These are phyloP conservation scores for Colletotrichum spinosum DNA, from an alignment of 2,329 filamentous ascomycete genomes.

Conservation along the genomic window DNA sequence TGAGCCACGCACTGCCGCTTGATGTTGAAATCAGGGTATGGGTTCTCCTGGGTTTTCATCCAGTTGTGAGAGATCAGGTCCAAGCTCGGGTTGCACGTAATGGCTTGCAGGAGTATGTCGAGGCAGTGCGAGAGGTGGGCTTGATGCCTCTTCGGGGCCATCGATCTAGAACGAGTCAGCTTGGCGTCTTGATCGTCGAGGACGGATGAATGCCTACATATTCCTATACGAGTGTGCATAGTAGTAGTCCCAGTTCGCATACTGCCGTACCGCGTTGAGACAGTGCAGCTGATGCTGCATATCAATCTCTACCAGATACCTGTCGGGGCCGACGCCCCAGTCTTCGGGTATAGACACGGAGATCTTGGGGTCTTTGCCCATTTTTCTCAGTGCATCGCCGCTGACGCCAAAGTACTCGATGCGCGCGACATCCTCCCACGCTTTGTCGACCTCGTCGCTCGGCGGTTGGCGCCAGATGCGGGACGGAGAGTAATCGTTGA, in stretches of 20 bases:
- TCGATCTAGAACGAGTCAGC: not conserved
- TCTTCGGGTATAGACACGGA: constrained; percentile 31
- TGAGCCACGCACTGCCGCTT: constrained; percentile 31
- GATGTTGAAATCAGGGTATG: constrained; percentile 33
- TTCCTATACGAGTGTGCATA: constrained; percentile 19
- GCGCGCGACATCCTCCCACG: constrained; percentile 37
- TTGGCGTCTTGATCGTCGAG: not conserved
- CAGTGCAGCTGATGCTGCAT: constrained; percentile 34
- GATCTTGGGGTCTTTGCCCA: constrained; percentile 30
- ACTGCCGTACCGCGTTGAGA: constrained; percentile 26
- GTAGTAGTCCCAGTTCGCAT: constrained; percentile 28
- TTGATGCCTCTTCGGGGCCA: constrained; percentile 26
- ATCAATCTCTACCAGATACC: constrained; percentile 32
- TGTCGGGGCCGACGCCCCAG: constrained; percentile 30
- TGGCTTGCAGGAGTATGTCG: constrained; percentile 23
- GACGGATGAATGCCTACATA: not conserved
- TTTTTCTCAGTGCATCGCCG: constrained; percentile 28
- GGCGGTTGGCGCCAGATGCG: constrained; percentile 38
- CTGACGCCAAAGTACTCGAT: constrained; percentile 34
- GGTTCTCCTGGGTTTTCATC: constrained; percentile 33
- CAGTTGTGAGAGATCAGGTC: constrained; percentile 32
- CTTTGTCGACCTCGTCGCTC: constrained; percentile 39
- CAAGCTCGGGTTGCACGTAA: constrained; percentile 29
- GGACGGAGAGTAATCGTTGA: constrained; percentile 46
- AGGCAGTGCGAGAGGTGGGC: constrained; percentile 24